These are phyloP conservation scores for Leccinellum albellum DNA, from an alignment of 768 basidiomycete genomes.

Conservation along the genomic window DNA sequence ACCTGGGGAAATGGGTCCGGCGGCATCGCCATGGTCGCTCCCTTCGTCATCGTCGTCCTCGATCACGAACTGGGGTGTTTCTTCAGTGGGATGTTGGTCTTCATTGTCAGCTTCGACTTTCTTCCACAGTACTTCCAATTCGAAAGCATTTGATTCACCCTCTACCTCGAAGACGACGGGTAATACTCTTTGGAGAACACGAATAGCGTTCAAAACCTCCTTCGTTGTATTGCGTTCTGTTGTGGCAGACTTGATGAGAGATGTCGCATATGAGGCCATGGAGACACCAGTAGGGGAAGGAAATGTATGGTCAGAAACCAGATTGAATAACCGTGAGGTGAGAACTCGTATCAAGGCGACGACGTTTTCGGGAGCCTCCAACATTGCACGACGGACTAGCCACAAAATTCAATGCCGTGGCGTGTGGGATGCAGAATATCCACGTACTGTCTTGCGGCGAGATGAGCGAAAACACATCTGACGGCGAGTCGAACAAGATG, in stretches of 20 bases:
- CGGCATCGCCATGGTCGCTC: constrained; percentile 39
- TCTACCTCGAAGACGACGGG: constrained; percentile 86
- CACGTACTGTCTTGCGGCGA: constrained; percentile 78
- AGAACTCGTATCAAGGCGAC: constrained; percentile 75
- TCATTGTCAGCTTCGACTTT: constrained; percentile 47
- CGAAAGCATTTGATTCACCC: constrained; percentile 68
- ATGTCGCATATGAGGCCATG: constrained; percentile 63
- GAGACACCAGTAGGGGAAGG: constrained; percentile 55
- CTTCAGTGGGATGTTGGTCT: constrained; percentile 21
- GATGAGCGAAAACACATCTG: constrained; percentile 88
- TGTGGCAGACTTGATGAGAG: constrained; percentile 59
- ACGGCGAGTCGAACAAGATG: constrained; percentile 80
- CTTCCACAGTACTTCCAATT: constrained; percentile 82
- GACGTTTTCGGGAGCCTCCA: constrained; percentile 83
- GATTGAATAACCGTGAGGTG: constrained; percentile 64
- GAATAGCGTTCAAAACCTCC: constrained; percentile 88
- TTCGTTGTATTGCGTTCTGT: constrained; percentile 68
- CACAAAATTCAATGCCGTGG: constrained; percentile 5
- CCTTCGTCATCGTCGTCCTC: constrained; percentile 71
- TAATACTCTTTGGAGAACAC: constrained; percentile 82
- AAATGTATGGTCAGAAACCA: constrained; percentile 78
- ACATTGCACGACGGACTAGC: constrained; percentile 76
- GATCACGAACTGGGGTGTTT: constrained; percentile 76
- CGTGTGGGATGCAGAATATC: not conserved
- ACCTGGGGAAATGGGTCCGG: constrained; percentile 12